Percentiles rank a stretch among this genome's conserved stretches.
Evolutionary conservation across 345 rosid genomes (phyloP).

Genomic region (Sonneratia alba): DNA sequence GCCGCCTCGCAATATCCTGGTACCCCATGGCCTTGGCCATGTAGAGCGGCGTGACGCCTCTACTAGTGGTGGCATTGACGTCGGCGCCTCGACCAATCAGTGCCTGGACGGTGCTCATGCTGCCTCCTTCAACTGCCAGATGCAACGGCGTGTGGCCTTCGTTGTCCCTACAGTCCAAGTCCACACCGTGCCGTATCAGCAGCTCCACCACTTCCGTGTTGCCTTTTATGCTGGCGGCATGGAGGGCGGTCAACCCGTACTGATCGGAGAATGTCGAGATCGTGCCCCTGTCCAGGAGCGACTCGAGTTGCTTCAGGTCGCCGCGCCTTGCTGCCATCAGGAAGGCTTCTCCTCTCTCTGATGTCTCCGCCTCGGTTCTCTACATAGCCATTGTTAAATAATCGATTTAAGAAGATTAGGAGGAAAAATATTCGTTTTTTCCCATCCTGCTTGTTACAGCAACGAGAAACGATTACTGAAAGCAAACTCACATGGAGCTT

Average conservation of each 20-base stretch:
- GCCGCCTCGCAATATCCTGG: constrained; percentile 18
- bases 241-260: constrained; percentile 38
- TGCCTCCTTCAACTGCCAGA: constrained; percentile 42
- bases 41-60: constrained; percentile 30
- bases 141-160: constrained; percentile 47
- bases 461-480: background rate
- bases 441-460: no score
- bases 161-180: constrained; percentile 27
- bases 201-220: constrained; percentile 22
- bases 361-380: background rate
- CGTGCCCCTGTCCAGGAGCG: constrained; percentile 20
- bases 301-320: constrained; percentile 14
- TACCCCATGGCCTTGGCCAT: constrained; percentile 31
- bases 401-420: background rate
- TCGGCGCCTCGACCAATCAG: constrained; percentile 34
- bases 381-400: background rate
- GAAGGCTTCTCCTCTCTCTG: constrained; percentile 26
- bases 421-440: background rate
- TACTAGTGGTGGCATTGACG: constrained; percentile 22
- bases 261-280: constrained; percentile 25
- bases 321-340: constrained; percentile 45
- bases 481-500: constrained; percentile 25
- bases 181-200: constrained; percentile 26
- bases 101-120: constrained; percentile 26
- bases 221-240: constrained; percentile 44